Percentiles rank a stretch among this genome's conserved stretches.
phyloP scores from a whole-genome alignment of 371 early-diverging fungal species.

The Mortierella sp. region DNA sequence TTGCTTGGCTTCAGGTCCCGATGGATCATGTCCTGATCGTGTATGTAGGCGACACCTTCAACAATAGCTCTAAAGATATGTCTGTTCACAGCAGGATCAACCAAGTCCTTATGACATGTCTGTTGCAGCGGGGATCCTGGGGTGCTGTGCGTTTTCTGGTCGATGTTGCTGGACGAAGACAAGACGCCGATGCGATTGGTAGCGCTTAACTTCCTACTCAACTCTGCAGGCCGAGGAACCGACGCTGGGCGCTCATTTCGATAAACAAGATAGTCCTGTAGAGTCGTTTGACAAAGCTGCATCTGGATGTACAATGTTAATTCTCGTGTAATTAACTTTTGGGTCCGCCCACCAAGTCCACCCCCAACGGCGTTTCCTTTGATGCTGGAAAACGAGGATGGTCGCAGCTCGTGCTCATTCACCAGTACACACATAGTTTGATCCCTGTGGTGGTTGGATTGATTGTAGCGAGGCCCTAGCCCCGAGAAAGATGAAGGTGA shows the following conservation, averaged over 20 bases:
- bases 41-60: slow-evolving; percentile 77
- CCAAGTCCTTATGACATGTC: slow-evolving; percentile 48
- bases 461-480: slow-evolving; percentile 35
- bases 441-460: slow-evolving; percentile 11
- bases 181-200: slow-evolving; percentile 16
- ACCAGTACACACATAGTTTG: slow-evolving; percentile 8
- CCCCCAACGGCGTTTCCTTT: slow-evolving; percentile 22
- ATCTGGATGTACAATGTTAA: slow-evolving; percentile 85
- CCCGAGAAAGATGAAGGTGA: slow-evolving; percentile 42
- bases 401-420: slow-evolving; percentile 10
- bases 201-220: slow-evolving; percentile 11
- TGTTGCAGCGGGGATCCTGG: slow-evolving; percentile 49
- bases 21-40: slow-evolving; percentile 77
- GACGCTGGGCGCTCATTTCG: slow-evolving; percentile 57
- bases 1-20: slow-evolving; percentile 87
- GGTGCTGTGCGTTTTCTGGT: slow-evolving; percentile 37
- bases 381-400: slow-evolving; percentile 21
- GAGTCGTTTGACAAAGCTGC: slow-evolving; percentile 84
- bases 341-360: slow-evolving; percentile 12
- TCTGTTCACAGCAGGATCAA: slow-evolving; percentile 59
- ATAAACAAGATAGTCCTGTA: slow-evolving; percentile 65
- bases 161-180: not conserved
- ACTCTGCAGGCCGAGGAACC: not conserved
- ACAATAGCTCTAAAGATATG: slow-evolving; percentile 65
- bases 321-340: slow-evolving; percentile 38